These are phyloP conservation scores for Pterocarpus santalinus DNA, from an alignment of 306 rosid genomes.

Conservation along the genomic window DNA sequence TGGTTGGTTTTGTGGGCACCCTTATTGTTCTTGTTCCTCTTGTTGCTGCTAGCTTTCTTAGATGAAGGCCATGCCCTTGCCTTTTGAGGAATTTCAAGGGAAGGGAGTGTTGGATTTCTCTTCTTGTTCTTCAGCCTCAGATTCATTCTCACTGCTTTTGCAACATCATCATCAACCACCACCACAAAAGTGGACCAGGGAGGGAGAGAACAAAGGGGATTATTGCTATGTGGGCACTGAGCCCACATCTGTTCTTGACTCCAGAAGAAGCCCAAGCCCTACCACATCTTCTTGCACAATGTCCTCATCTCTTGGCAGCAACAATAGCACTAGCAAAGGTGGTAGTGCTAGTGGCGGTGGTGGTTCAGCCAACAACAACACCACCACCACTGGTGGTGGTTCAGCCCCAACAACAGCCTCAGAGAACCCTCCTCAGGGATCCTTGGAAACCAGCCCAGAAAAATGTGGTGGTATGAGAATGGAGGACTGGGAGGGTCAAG, in stretches of 20 bases:
- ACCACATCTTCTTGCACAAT: constrained; percentile 83
- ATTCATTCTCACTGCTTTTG: constrained; percentile 57
- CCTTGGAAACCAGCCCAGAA: constrained; percentile 54
- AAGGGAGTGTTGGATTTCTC: constrained; percentile 84
- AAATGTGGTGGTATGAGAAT: constrained; percentile 71
- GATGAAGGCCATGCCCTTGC: constrained; percentile 98
- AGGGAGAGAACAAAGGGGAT: constrained; percentile 43
- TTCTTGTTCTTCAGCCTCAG: constrained; percentile 53
- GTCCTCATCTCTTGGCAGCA: constrained; percentile 85
- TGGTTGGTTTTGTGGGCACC: constrained; percentile 54
- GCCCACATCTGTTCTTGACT: constrained; percentile 95
- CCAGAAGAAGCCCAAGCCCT: constrained; percentile 89
- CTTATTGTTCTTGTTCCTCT: constrained; percentile 26
- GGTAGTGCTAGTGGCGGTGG: constrained; percentile 40
- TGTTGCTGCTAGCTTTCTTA: constrained; percentile 50
- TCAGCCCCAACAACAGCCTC: constrained; percentile 45
- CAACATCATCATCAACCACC: constrained; percentile 31
- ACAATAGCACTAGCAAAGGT: constrained; percentile 45
- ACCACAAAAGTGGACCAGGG: constrained; percentile 67
- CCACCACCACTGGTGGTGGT: not conserved
- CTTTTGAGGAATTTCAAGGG: constrained; percentile 96
- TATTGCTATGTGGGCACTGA: constrained; percentile 95
- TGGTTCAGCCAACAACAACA: constrained; percentile 44
- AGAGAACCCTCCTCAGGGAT: constrained; percentile 53
- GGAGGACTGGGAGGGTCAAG: constrained; percentile 97